phyloP scores from a whole-genome alignment of 495 filamentous ascomycete species.

The Annulohypoxylon maeteangense region DNA sequence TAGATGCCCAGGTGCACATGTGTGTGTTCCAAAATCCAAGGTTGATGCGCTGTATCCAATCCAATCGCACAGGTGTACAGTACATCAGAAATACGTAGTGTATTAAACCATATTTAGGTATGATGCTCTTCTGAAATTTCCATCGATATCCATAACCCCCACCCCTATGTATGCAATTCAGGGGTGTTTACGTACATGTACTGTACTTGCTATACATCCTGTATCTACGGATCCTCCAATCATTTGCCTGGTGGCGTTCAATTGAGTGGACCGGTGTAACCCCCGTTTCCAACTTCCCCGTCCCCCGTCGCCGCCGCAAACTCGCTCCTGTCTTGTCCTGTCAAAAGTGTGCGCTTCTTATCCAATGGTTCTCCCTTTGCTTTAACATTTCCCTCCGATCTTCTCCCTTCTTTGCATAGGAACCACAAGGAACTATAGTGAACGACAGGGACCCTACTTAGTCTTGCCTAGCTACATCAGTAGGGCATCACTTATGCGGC shows the following conservation, averaged over 20 bases:
- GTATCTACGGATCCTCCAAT: background rate
- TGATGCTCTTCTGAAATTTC: background rate
- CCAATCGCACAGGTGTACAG: conserved; percentile 1
- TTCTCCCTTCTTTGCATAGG: conserved; percentile 30
- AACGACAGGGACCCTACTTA: background rate
- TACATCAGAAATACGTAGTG: conserved; percentile 10
- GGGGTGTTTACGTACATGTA: conserved; percentile 13
- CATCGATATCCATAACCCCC: background rate
- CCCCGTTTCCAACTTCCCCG: conserved; percentile 13
- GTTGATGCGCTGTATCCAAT: conserved; percentile 8
- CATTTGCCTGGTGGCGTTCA: conserved; percentile 28
- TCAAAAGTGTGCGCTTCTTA: conserved; percentile 27
- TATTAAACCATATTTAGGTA: conserved; percentile 8
- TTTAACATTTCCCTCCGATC: conserved; percentile 34
- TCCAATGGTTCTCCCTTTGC: conserved; percentile 33
- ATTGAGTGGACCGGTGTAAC: conserved; percentile 14
- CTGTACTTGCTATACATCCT: background rate
- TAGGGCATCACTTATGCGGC: conserved; percentile 34
- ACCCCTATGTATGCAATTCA: conserved; percentile 5
- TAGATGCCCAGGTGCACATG: background rate
- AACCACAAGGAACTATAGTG: conserved; percentile 27
- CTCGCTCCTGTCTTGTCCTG: conserved; percentile 26
- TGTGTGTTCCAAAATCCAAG: background rate
- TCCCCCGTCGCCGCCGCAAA: conserved; percentile 41
- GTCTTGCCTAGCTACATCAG: conserved; percentile 13